Evolutionary conservation across 495 filamentous ascomycete genomes (phyloP).

Genomic region (Talaromyces wortmannii): DNA sequence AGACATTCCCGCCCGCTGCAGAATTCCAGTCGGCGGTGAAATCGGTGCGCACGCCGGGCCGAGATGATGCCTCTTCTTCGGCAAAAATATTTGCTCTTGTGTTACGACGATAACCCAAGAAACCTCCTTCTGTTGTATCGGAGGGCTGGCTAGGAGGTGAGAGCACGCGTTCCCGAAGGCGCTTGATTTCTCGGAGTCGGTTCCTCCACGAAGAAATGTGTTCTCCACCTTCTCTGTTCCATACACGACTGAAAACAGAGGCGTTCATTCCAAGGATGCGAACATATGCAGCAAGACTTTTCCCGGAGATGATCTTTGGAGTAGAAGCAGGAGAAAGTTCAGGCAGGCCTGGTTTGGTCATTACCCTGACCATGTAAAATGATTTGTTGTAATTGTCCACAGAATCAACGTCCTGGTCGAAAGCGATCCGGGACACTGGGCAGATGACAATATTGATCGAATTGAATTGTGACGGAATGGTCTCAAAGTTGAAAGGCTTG

Average conservation of each 20-base stretch:
- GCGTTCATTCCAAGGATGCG: slow-evolving; percentile 90
- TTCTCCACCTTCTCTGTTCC: slow-evolving; percentile 77
- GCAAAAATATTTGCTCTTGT: slow-evolving; percentile 39
- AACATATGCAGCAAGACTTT: slow-evolving; percentile 75
- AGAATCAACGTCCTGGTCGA: slow-evolving; percentile 6
- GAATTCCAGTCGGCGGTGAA: slow-evolving; percentile 35
- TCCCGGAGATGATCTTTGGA: slow-evolving; percentile 77
- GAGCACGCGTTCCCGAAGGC: slow-evolving; percentile 58
- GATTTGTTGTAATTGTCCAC: slow-evolving; percentile 31
- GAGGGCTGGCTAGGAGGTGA: slow-evolving; percentile 21
- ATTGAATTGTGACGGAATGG: slow-evolving; percentile 89
- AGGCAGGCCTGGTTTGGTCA: slow-evolving; percentile 79
- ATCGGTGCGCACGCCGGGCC: slow-evolving; percentile 18
- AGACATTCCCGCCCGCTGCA: slow-evolving; percentile 29
- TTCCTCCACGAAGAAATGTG: slow-evolving; percentile 86
- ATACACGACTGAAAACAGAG: slow-evolving; percentile 85
- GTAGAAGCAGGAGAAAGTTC: slow-evolving; percentile 83
- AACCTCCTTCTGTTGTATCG: slow-evolving; percentile 29
- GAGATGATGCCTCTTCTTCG: slow-evolving; percentile 28
- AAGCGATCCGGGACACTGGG: slow-evolving; percentile 58
- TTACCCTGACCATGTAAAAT: slow-evolving; percentile 79
- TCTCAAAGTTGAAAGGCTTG: slow-evolving; percentile 77
- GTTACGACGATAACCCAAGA: slow-evolving; percentile 36
- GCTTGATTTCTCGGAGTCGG: slow-evolving; percentile 75
- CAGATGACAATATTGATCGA: slow-evolving; percentile 94